Percentiles rank a stretch among this genome's conserved stretches.
phyloP scores from a whole-genome alignment of 192 early-diverging fungal genomes.

The Mortierella claussenii region DNA sequence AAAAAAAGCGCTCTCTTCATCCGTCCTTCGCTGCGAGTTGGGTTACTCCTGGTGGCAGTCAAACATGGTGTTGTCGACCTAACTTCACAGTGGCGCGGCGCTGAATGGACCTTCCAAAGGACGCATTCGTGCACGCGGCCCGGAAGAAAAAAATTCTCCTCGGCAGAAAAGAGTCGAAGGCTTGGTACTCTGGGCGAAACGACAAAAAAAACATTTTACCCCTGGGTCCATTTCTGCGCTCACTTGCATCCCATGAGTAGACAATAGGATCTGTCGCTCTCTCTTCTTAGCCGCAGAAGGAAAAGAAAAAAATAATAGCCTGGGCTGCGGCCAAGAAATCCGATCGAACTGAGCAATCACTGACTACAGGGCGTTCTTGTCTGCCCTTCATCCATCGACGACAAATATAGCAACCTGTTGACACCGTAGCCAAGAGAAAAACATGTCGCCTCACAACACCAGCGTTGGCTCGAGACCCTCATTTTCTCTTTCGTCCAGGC shows the following conservation, averaged over 20 bases:
- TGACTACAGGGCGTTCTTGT: no score
- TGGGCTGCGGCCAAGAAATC: constrained; percentile 32
- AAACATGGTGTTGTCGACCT: no score
- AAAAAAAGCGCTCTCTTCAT: no score
- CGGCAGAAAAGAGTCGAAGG: constrained; percentile 3
- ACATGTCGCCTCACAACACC: no score
- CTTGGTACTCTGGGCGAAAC: not conserved
- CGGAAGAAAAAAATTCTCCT: not conserved
- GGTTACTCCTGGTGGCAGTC: no score
- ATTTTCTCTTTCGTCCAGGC: no score
- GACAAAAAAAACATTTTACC: not conserved
- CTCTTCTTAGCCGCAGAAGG: not conserved
- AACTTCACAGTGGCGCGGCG: not conserved
- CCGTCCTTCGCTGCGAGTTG: no score
- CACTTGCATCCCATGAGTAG: no score
- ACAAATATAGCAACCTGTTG: constrained; percentile 23
- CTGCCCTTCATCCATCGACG: not conserved
- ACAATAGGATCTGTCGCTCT: no score
- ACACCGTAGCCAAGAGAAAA: no score
- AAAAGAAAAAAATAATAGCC: constrained; percentile 6
- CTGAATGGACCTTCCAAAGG: not conserved
- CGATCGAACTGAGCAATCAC: not conserved
- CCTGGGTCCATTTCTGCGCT: not conserved
- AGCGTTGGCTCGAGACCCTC: no score
- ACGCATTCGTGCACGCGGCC: not conserved